phyloP scores from a whole-genome alignment of 495 filamentous ascomycete genomes.

The Daldinia concentrica region DNA sequence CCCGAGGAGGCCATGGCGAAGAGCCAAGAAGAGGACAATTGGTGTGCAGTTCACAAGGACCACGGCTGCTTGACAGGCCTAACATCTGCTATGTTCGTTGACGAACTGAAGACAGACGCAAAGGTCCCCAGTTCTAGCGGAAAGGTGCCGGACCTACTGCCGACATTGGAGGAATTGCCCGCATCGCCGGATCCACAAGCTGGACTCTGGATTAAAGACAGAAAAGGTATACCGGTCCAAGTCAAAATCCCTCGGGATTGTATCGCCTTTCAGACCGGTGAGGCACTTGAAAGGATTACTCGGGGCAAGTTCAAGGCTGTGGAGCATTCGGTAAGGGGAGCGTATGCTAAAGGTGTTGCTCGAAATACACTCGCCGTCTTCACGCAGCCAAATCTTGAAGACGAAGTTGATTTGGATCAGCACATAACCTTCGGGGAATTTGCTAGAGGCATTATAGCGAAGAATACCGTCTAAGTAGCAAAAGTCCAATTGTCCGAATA shows the following conservation, averaged over 20 bases:
- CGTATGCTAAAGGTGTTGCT: conserved; percentile 66
- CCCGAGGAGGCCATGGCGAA: conserved; percentile 44
- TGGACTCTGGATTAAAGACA: conserved; percentile 90
- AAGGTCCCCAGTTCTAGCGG: conserved; percentile 48
- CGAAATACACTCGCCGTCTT: conserved; percentile 97
- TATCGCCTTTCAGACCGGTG: conserved; percentile 95
- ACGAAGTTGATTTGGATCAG: conserved; percentile 77
- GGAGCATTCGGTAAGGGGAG: conserved; percentile 91
- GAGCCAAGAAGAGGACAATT: conserved; percentile 77
- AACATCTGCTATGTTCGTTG: conserved; percentile 94
- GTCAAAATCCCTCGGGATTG: conserved; percentile 90
- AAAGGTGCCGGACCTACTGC: conserved; percentile 48
- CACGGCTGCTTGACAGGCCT: conserved; percentile 94
- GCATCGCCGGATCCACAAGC: conserved; percentile 81
- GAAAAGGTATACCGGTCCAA: conserved; percentile 78
- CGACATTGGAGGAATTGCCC: conserved; percentile 72
- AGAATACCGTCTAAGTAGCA: conserved; percentile 67
- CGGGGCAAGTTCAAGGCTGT: conserved; percentile 89
- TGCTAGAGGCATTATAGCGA: conserved; percentile 82
- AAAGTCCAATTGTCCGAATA: background rate
- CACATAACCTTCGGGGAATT: conserved; percentile 86
- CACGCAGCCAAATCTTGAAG: conserved; percentile 92
- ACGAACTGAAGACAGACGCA: conserved; percentile 70
- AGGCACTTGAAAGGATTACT: conserved; percentile 90
- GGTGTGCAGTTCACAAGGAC: conserved; percentile 95